A percentile compares a stretch with the other conserved stretches of the same genome.
These are phyloP conservation scores for Xylariaceae sp. DNA, from an alignment of 2,329 filamentous ascomycete genomes.

Conservation along the genomic window DNA sequence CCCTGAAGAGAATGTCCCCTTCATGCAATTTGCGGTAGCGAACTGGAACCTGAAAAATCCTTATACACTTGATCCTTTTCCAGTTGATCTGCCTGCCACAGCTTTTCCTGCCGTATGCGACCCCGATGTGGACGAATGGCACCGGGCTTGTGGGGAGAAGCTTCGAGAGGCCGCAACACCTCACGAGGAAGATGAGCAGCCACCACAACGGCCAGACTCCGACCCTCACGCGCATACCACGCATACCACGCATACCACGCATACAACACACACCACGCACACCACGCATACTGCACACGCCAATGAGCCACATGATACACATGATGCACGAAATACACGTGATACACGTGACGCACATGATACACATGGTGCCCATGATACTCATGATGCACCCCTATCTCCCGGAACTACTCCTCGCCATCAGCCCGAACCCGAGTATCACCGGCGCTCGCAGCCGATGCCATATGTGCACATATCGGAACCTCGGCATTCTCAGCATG, in stretches of 20 bases:
- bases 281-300: too few relatives aligned
- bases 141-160: conserved; percentile 67
- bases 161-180: conserved; percentile 57
- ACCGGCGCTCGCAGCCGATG: conserved; percentile 35
- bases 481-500: conserved; percentile 25
- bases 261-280: too few relatives aligned
- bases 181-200: conserved; percentile 31
- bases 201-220: conserved; percentile 18
- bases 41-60: conserved; percentile 73
- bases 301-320: too few relatives aligned
- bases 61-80: conserved; percentile 65
- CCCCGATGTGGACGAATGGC: conserved; percentile 78
- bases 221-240: conserved; percentile 30
- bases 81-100: conserved; percentile 50
- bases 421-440: conserved; percentile 34
- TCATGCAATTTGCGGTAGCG: conserved; percentile 73
- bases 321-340: too few relatives aligned
- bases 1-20: conserved; percentile 81
- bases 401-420: conserved; percentile 20
- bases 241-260: conserved; percentile 24
- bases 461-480: conserved; percentile 27
- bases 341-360: too few relatives aligned
- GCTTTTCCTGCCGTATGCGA: conserved; percentile 71
- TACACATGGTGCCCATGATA: too few relatives aligned
- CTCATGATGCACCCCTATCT: conserved; percentile 24